phyloP scores from a whole-genome alignment of 371 early-diverging fungal genomes.

The Chytridium lagenaria region DNA sequence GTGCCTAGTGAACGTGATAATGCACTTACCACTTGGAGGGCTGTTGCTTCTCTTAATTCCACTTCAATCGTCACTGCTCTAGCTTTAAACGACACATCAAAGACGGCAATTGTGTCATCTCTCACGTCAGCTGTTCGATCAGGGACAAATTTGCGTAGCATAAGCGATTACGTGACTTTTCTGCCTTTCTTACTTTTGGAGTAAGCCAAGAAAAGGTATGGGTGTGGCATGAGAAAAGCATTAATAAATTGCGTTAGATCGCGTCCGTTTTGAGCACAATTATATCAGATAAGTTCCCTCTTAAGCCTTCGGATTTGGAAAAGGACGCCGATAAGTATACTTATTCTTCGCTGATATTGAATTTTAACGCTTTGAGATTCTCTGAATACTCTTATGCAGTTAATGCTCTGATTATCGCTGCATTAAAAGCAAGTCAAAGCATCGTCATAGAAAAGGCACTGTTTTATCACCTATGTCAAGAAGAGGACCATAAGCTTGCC shows the following conservation, averaged over 20 bases:
- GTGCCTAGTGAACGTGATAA: neutral
- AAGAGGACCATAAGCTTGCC: conserved; percentile 60
- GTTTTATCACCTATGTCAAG: conserved; percentile 62
- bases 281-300: conserved; percentile 59
- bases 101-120: neutral
- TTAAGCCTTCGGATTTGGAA: conserved; percentile 53
- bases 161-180: neutral
- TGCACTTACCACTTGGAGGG: neutral
- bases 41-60: neutral
- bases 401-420: conserved; percentile 57
- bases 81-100: neutral
- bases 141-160: neutral
- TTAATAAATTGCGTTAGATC: too few species aligned
- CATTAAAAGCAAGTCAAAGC: conserved; percentile 52
- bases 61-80: neutral
- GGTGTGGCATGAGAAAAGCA: too few species aligned
- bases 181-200: neutral
- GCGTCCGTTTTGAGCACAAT: conserved; percentile 41
- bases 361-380: conserved; percentile 45
- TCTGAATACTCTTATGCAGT: conserved; percentile 61
- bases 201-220: too few species aligned
- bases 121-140: neutral
- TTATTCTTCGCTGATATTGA: neutral
- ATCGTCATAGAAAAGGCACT: conserved; percentile 58
- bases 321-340: conserved; percentile 52